Conservation (phyloP, 257 asterid genomes). For the Lithospermum erythrorhizon region DNA sequence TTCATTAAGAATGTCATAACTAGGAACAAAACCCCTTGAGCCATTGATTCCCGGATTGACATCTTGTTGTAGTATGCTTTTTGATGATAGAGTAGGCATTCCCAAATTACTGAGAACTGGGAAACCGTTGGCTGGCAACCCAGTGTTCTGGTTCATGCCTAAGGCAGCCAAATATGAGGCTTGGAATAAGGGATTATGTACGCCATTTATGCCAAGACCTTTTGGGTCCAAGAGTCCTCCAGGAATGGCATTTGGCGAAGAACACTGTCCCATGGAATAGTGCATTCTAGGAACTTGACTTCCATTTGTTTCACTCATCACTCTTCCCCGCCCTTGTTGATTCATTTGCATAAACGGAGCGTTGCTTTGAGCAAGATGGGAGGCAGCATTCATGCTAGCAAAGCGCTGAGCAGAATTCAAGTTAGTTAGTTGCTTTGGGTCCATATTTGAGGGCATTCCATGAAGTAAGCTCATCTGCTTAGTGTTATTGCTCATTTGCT, state of each 20-base stretch:
- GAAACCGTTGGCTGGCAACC: slow-evolving; percentile 22
- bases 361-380: slow-evolving; percentile 25
- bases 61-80: slow-evolving; percentile 22
- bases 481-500: slow-evolving; percentile 24
- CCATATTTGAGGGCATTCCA: slow-evolving; percentile 66
- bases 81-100: slow-evolving; percentile 19
- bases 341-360: slow-evolving; percentile 25
- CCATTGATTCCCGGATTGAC: slow-evolving; percentile 22
- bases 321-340: slow-evolving; percentile 31
- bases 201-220: slow-evolving; percentile 20
- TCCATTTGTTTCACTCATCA: slow-evolving; percentile 25
- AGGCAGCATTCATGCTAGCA: slow-evolving; percentile 28
- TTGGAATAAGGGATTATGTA: slow-evolving; percentile 22
- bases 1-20: slow-evolving; percentile 26
- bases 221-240: slow-evolving; percentile 19
- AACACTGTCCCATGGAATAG: slow-evolving; percentile 20
- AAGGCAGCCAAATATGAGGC: slow-evolving; percentile 30
- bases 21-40: slow-evolving; percentile 25
- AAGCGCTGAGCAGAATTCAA: slow-evolving; percentile 40
- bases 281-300: slow-evolving; percentile 18
- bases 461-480: slow-evolving; percentile 52
- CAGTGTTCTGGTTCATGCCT: slow-evolving; percentile 27
- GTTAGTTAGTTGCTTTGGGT: slow-evolving; percentile 47
- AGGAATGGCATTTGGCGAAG: slow-evolving; percentile 18
- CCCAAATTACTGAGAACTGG: slow-evolving; percentile 22